Conservation (phyloP, 441 rosid genomes). For the Biscutella laevigata region DNA sequence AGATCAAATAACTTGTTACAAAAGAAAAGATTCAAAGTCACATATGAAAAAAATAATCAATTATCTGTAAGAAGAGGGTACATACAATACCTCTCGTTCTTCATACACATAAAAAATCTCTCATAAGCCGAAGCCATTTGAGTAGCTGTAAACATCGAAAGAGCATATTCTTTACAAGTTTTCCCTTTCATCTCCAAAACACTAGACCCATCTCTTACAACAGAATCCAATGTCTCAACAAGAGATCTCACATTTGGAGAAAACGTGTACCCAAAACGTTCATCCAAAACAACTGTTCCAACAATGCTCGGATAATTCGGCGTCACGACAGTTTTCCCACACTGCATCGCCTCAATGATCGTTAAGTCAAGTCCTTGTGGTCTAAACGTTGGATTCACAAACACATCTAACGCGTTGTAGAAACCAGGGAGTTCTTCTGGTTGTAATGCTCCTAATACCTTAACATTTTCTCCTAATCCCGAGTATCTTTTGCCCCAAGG, state of each 20-base stretch:
- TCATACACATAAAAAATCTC: constrained; percentile 68
- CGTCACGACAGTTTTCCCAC: constrained; percentile 54
- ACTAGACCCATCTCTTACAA: constrained; percentile 38
- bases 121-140: constrained; percentile 68
- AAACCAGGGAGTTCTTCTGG: constrained; percentile 41
- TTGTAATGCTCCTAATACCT: constrained; percentile 43
- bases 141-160: constrained; percentile 47
- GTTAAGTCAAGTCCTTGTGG: constrained; percentile 71
- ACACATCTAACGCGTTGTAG: constrained; percentile 52
- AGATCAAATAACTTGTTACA: neutral
- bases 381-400: constrained; percentile 59
- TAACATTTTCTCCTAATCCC: constrained; percentile 45
- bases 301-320: constrained; percentile 67
- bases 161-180: constrained; percentile 38
- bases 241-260: constrained; percentile 57
- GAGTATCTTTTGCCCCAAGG: constrained; percentile 58
- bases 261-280: constrained; percentile 49
- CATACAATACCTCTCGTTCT: constrained; percentile 37
- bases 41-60: constrained; percentile 10
- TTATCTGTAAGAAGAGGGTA: constrained; percentile 43
- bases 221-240: constrained; percentile 45
- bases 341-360: constrained; percentile 59
- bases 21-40: constrained; percentile 1
- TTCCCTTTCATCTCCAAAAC: constrained; percentile 41
- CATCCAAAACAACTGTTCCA: constrained; percentile 51